Evolutionary conservation across 2,329 filamentous ascomycete genomes (phyloP), one percentile per base, ranked within the genome.

Genomic region (Penicillium sp.): DNA sequence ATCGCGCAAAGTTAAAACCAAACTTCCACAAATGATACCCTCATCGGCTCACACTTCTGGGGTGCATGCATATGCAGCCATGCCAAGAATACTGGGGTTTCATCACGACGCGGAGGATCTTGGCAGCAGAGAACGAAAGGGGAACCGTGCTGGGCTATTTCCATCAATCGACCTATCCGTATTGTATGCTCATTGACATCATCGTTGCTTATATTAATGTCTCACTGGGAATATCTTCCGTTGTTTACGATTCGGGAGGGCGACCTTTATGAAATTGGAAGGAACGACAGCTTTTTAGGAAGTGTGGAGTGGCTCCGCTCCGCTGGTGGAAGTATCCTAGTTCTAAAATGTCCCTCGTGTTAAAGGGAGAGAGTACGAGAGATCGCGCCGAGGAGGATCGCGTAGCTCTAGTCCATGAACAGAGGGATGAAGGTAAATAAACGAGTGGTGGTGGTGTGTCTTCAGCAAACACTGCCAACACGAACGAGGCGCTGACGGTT

Each of bases 41-140:
- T 39, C 33, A 46, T 50, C 18, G 13, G n/a, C 9, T 18, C 49
- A 33, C 35, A 39, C 18, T 35, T 43, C 31, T 36, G n/a, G 31
- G 36, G 33, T 53, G 36, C 41, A 47, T 40, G 36, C 49, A 51
- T 51, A 33, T 49, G 24, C 43, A n/a, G 41, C 36, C 19, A 16
- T 16, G 59, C 57, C 57, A 65, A 62, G 61, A 14, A 16, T 24
- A n/a, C 35, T 22, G 50, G n/a, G 36, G 56, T 63, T 63, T 63
- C 59, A 56, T 27, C 9, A 14, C 19, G n/a, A 36, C 22, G 5
- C 18, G 11, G 10, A 22, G 11, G 33, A 41, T 56, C 61, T 63
- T 65, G 61, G 61, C 59, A 52, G 27, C 13, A 19, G 27, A n/a
- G 24, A n/a, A 43, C 59, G 33, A 60, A 60, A 35, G 55, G 40